phyloP scores from a whole-genome alignment of 805 yeast species.

The Osmozyma mogii region DNA sequence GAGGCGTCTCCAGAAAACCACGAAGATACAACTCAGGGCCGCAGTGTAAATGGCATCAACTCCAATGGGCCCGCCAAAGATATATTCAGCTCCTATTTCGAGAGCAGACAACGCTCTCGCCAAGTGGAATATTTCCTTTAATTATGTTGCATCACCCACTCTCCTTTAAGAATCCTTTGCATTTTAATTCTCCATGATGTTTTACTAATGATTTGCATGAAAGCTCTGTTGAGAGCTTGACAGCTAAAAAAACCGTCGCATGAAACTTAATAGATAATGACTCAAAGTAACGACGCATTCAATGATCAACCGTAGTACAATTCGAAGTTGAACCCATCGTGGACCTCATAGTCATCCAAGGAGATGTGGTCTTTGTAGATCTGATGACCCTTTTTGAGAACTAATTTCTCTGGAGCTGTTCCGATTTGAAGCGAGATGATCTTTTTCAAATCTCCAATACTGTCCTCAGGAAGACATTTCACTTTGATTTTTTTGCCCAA shows the following conservation, averaged over 20 bases:
- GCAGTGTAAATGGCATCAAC: conserved; percentile 29
- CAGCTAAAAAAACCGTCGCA: too few relatives aligned
- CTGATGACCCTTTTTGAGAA: conserved; percentile 79
- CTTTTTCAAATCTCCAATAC: conserved; percentile 85
- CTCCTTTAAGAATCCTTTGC: too few relatives aligned
- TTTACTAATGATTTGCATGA: not conserved
- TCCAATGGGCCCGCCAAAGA: conserved; percentile 9
- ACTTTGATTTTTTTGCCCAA: conserved; percentile 84
- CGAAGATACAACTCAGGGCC: conserved; percentile 40
- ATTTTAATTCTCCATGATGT: too few relatives aligned
- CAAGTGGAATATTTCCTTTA: conserved; percentile 48
- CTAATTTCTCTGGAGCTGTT: conserved; percentile 53
- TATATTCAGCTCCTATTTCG: conserved; percentile 20
- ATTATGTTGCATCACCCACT: too few relatives aligned
- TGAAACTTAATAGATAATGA: too few relatives aligned
- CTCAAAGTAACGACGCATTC: too few relatives aligned
- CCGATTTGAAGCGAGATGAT: conserved; percentile 80
- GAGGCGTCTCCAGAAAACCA: conserved; percentile 96
- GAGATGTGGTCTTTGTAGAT: conserved; percentile 84
- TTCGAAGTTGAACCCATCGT: conserved; percentile 82
- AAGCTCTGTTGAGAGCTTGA: not conserved
- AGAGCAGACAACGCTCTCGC: conserved; percentile 21
- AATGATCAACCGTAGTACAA: conserved; percentile 74
- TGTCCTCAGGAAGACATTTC: conserved; percentile 79
- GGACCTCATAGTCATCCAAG: conserved; percentile 90